A percentile compares a stretch with the other conserved stretches of the same genome.
Conservation (phyloP, 2,329 filamentous ascomycete species). For the Aspergillus jensenii region DNA sequence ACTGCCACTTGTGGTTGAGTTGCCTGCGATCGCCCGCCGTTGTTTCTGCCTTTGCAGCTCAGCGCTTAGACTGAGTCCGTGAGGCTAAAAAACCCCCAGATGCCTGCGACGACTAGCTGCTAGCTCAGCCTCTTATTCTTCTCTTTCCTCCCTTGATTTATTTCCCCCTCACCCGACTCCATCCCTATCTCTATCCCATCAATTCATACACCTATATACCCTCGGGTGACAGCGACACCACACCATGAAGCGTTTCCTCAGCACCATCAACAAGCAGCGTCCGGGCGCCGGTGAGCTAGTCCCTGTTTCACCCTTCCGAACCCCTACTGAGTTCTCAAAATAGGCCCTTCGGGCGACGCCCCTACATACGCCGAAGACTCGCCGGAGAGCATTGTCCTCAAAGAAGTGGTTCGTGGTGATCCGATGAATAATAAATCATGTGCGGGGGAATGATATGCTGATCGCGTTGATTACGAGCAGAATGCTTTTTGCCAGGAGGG, state of each 20-base stretch:
- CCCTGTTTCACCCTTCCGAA: conserved; percentile 1
- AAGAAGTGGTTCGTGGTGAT: conserved; percentile 39
- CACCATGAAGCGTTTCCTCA: conserved; percentile 40
- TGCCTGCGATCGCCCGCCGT: conserved; percentile 9
- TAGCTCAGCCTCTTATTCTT: conserved; percentile 1
- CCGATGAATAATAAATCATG: neutral
- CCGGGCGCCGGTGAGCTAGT: conserved; percentile 33
- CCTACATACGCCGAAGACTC: conserved; percentile 33
- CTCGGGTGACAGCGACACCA: neutral
- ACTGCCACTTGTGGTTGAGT: neutral
- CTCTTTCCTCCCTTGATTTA: conserved; percentile 3
- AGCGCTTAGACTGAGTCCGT: conserved; percentile 3
- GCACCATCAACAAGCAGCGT: conserved; percentile 31
- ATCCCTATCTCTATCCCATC: neutral
- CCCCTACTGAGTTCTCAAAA: conserved; percentile 5
- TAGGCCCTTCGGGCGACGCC: conserved; percentile 25
- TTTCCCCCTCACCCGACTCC: neutral
- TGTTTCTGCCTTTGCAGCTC: conserved; percentile 6
- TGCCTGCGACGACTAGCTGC: neutral
- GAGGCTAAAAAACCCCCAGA: neutral
- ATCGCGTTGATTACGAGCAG: conserved; percentile 42
- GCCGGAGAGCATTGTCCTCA: conserved; percentile 40
- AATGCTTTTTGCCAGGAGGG: conserved; percentile 79
- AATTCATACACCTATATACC: neutral
- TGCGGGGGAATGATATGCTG: neutral